phyloP scores from a whole-genome alignment of 192 early-diverging fungal species.

The Gamsiella multidivaricata region DNA sequence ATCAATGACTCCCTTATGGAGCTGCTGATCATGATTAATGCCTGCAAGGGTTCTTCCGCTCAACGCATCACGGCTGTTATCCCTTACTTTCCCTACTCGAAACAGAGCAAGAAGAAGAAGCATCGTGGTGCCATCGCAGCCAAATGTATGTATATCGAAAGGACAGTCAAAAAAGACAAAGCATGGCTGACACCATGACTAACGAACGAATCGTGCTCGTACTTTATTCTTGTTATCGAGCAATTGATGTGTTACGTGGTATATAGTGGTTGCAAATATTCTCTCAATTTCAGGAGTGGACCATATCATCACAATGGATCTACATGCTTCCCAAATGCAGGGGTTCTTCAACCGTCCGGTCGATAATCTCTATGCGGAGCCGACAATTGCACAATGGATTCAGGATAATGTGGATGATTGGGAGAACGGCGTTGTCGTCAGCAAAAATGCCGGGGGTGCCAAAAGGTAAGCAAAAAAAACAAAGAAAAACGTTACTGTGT shows the following conservation, averaged over 20 bases:
- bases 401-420: slow-evolving; percentile 73
- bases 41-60: slow-evolving; percentile 91
- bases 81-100: slow-evolving; percentile 97
- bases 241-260: too few species aligned
- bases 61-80: slow-evolving; percentile 93
- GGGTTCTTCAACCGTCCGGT: slow-evolving; percentile 93
- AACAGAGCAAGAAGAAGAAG: slow-evolving; percentile 99
- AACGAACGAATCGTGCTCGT: slow-evolving; percentile 88
- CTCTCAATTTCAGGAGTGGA: slow-evolving; percentile 93
- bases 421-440: slow-evolving; percentile 82
- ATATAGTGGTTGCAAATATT: slow-evolving; percentile 90
- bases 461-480: slow-evolving; percentile 89
- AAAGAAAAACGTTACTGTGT: too few species aligned
- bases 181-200: too few species aligned
- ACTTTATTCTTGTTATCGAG: slow-evolving; percentile 95
- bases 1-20: slow-evolving; percentile 97
- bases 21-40: slow-evolving; percentile 96
- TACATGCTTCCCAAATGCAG: slow-evolving; percentile 91
- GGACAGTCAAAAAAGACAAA: too few species aligned
- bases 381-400: slow-evolving; percentile 91
- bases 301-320: slow-evolving; percentile 98
- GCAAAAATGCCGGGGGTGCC: slow-evolving; percentile 94
- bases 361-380: slow-evolving; percentile 95
- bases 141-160: slow-evolving; percentile 82
- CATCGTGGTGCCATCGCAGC: slow-evolving; percentile 94